These are phyloP conservation scores for Cyclostephanos invisitatus DNA, from an alignment of 108 stramenopile genomes.

Conservation along the genomic window DNA sequence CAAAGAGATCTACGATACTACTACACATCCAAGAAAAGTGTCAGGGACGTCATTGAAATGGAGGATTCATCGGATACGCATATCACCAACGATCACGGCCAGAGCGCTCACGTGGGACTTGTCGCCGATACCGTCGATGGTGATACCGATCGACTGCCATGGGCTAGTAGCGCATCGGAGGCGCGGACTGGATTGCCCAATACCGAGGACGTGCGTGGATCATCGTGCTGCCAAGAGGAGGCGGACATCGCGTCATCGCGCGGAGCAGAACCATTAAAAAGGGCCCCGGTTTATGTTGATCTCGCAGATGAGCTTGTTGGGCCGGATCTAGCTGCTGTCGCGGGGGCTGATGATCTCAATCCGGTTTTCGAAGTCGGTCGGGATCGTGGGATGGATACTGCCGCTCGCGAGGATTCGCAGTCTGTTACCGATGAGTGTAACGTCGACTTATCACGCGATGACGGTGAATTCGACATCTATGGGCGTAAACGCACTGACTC, in stretches of 20 bases:
- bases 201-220: too few species aligned
- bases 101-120: not conserved
- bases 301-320: not conserved
- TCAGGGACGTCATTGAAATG: not conserved
- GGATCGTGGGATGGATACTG: not conserved
- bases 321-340: not conserved
- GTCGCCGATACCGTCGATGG: not conserved
- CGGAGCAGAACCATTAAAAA: not conserved
- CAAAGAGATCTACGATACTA: too few species aligned
- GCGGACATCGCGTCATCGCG: not conserved
- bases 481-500: not conserved
- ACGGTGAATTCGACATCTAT: not conserved
- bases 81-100: not conserved
- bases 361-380: too few species aligned
- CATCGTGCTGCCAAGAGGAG: not conserved
- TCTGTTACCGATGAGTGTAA: too few species aligned
- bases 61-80: not conserved
- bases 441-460: not conserved
- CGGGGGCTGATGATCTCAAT: too few species aligned
- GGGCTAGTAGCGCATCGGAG: not conserved
- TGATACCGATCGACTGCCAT: not conserved
- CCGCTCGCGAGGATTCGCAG: not conserved
- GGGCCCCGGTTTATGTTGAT: not conserved
- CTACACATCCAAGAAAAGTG: too few species aligned
- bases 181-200: not conserved